phyloP scores from a whole-genome alignment of 2,329 filamentous ascomycete species.

The Ustulina deusta region DNA sequence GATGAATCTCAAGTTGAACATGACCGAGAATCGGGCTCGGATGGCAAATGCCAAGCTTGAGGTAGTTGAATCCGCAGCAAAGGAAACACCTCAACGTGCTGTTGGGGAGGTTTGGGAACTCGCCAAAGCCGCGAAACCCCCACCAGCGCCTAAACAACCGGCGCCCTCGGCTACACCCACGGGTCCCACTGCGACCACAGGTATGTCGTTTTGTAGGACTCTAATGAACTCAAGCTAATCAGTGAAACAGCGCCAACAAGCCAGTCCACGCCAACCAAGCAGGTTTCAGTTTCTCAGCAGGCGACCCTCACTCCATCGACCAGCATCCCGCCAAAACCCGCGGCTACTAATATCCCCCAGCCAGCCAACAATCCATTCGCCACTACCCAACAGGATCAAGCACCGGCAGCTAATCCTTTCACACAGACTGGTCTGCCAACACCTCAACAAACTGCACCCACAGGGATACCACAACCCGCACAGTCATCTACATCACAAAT shows the following conservation, averaged over 20 bases:
- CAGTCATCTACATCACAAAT: conserved; percentile 47
- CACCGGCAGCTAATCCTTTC: conserved; percentile 44
- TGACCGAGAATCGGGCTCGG: conserved; percentile 77
- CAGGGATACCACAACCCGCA: conserved; percentile 36
- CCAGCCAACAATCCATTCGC: conserved; percentile 42
- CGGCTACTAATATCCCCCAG: conserved; percentile 25
- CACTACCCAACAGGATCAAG: conserved; percentile 32
- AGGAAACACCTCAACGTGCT: conserved; percentile 85
- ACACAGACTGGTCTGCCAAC: conserved; percentile 32
- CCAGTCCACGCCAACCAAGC: conserved; percentile 29
- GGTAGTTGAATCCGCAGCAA: conserved; percentile 83
- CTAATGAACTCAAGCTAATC: conserved; percentile 18
- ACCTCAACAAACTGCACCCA: conserved; percentile 34
- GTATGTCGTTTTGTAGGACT: conserved; percentile 31
- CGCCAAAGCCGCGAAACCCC: conserved; percentile 74
- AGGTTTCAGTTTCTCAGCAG: conserved; percentile 21
- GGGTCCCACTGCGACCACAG: conserved; percentile 27
- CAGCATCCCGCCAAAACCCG: conserved; percentile 34
- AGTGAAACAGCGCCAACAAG: conserved; percentile 20
- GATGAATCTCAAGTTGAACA: conserved; percentile 78
- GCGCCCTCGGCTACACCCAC: conserved; percentile 29
- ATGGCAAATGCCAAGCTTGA: conserved; percentile 77
- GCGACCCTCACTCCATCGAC: conserved; percentile 19
- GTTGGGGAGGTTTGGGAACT: conserved; percentile 89
- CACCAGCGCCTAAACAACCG: conserved; percentile 49